These are phyloP conservation scores for Penicillium soppii DNA, from an alignment of 495 filamentous ascomycete genomes.

Conservation along the genomic window DNA sequence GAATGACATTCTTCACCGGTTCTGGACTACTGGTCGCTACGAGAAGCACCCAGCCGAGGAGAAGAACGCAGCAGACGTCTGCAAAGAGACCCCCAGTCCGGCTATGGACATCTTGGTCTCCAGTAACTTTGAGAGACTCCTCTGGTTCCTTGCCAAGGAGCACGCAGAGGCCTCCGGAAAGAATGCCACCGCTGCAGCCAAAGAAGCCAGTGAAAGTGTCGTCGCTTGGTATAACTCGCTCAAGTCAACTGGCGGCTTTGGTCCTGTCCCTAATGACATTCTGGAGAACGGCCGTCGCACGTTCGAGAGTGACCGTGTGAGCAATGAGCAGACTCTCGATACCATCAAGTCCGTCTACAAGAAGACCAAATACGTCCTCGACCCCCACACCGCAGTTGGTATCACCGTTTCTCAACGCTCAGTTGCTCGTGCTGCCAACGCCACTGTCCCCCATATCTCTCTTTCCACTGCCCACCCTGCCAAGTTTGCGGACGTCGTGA, in stretches of 20 bases:
- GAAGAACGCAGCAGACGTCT: conserved; percentile 1
- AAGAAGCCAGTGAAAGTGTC: conserved; percentile 66
- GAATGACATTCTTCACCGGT: conserved; percentile 3
- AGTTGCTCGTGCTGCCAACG: conserved; percentile 48
- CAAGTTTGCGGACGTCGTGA: conserved; percentile 82
- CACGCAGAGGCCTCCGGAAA: conserved; percentile 39
- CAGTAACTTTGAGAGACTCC: conserved; percentile 91
- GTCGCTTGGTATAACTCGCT: conserved; percentile 64
- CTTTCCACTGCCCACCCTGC: conserved; percentile 92
- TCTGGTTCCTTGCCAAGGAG: conserved; percentile 87
- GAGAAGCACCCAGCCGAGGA: conserved; percentile 68
- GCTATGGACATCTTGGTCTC: conserved; percentile 97
- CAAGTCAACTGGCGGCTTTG: conserved; percentile 70
- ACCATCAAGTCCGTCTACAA: conserved; percentile 20
- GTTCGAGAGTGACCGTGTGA: conserved; percentile 42
- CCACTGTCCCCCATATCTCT: conserved; percentile 62
- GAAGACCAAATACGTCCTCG: conserved; percentile 65
- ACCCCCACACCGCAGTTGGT: conserved; percentile 89
- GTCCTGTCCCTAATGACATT: conserved; percentile 60
- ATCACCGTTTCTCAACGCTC: conserved; percentile 69
- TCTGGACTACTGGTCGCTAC: conserved; percentile 52
- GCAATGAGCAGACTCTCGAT: conserved; percentile 3
- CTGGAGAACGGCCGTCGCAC: conserved; percentile 52
- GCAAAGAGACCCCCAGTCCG: conserved; percentile 80
- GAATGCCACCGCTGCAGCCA: conserved; percentile 10